phyloP scores from a whole-genome alignment of 495 filamentous ascomycete species.

The Tuber aestivum region DNA sequence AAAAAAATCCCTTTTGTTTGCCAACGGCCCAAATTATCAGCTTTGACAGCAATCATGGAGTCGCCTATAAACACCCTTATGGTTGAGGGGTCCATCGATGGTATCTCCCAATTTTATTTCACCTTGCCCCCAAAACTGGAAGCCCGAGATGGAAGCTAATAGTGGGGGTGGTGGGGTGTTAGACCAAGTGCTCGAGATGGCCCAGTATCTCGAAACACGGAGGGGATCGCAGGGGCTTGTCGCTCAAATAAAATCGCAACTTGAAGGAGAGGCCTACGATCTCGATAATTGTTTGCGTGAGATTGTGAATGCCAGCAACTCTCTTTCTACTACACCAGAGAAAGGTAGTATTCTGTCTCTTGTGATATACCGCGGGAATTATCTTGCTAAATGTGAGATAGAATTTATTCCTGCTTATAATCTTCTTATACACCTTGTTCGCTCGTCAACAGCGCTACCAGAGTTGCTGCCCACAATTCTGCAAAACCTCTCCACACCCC shows the following conservation, averaged over 20 bases:
- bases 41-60: constrained; percentile 34
- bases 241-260: constrained; percentile 12
- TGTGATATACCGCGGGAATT: not conserved
- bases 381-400: constrained; percentile 32
- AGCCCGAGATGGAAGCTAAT: constrained; percentile 3
- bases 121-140: not conserved
- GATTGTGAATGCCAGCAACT: constrained; percentile 66
- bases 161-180: constrained; percentile 22
- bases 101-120: constrained; percentile 20
- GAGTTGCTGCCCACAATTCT: constrained; percentile 83
- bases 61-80: constrained; percentile 40
- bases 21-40: not conserved
- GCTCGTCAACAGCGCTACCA: constrained; percentile 72
- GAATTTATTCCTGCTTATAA: constrained; percentile 94
- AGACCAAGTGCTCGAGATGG: constrained; percentile 43
- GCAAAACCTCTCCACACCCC: constrained; percentile 75
- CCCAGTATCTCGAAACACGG: constrained; percentile 39
- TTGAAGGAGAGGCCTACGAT: constrained; percentile 54
- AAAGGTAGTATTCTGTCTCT: constrained; percentile 54
- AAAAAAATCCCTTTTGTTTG: not conserved
- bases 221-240: constrained; percentile 27
- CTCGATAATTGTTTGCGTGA: constrained; percentile 56
- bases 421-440: constrained; percentile 84
- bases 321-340: constrained; percentile 76
- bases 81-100: constrained; percentile 42